Percentiles rank a stretch among this genome's conserved stretches.
Evolutionary conservation across 2,329 filamentous ascomycete species (phyloP).

Genomic region (Dactylellina cionopaga): DNA sequence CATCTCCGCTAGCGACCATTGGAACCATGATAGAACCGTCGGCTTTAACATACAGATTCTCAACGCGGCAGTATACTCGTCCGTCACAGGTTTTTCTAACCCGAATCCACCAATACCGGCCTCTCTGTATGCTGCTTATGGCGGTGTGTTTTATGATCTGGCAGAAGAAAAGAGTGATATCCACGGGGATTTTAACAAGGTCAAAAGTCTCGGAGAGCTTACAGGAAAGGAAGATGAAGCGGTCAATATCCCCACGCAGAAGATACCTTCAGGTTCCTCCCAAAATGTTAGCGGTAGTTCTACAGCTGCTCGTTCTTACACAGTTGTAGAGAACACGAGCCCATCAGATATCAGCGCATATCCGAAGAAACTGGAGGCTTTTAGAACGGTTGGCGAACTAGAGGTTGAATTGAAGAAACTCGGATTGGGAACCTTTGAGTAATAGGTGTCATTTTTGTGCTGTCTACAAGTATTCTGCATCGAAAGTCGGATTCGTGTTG

Average conservation of each 20-base stretch:
- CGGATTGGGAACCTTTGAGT: not conserved
- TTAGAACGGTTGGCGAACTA: not conserved
- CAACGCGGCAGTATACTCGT: constrained; percentile 59
- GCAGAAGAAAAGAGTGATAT: constrained; percentile 54
- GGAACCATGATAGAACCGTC: constrained; percentile 9
- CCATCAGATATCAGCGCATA: not conserved
- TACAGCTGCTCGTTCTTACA: not conserved
- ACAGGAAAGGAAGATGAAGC: not conserved
- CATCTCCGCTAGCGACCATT: constrained; percentile 15
- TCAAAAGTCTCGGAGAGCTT: constrained; percentile 15
- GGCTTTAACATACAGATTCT: constrained; percentile 62
- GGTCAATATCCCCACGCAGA: not conserved
- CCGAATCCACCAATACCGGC: constrained; percentile 60
- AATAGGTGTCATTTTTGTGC: no score
- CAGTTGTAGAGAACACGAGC: not conserved
- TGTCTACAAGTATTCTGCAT: not conserved
- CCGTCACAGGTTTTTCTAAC: constrained; percentile 60
- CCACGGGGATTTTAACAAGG: constrained; percentile 4
- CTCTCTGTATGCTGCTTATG: constrained; percentile 58
- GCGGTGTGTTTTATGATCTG: constrained; percentile 61
- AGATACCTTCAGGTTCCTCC: not conserved
- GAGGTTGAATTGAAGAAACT: not conserved
- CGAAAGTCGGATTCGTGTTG: not conserved
- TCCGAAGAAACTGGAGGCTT: not conserved
- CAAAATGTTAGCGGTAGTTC: not conserved